Conservation (phyloP, 129 eudicot genomes). For the Centrapalus pauciflorus region DNA sequence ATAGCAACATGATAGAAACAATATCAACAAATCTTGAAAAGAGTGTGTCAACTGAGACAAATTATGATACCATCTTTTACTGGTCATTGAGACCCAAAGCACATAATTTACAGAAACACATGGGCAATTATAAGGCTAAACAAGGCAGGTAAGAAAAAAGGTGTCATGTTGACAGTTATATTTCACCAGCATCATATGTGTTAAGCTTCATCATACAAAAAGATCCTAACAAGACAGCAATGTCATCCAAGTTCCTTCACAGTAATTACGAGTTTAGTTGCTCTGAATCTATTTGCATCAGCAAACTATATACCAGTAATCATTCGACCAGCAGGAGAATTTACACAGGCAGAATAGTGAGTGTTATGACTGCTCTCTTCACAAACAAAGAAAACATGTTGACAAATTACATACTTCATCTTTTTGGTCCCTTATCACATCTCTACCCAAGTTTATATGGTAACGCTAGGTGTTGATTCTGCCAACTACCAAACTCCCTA, state of each 20-base stretch:
- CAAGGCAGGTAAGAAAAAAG: not conserved
- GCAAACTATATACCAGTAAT: conserved; percentile 1
- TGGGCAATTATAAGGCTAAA: not conserved
- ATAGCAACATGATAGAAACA: not conserved
- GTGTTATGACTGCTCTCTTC: not conserved
- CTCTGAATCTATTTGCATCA: not conserved
- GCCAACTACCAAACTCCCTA: not conserved
- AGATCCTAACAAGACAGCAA: not conserved
- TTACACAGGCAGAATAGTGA: not conserved
- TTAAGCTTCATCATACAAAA: not conserved
- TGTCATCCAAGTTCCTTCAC: not conserved
- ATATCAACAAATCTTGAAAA: not conserved
- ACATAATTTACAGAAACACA: not conserved
- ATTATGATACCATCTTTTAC: conserved; percentile 3
- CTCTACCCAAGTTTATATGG: not conserved
- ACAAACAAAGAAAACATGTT: not conserved
- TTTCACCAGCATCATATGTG: conserved; percentile 3
- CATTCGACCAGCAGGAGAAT: not conserved
- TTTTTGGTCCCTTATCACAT: not conserved
- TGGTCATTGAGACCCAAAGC: not conserved
- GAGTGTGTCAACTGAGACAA: not conserved
- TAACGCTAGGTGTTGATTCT: not conserved
- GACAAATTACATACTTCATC: not conserved
- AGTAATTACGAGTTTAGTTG: not conserved
- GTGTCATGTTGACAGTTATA: not conserved